Evolutionary conservation across 208 protist genomes (phyloP), one percentile per base, ranked within the genome.

Genomic region (Acanthamoeba royreba): DNA sequence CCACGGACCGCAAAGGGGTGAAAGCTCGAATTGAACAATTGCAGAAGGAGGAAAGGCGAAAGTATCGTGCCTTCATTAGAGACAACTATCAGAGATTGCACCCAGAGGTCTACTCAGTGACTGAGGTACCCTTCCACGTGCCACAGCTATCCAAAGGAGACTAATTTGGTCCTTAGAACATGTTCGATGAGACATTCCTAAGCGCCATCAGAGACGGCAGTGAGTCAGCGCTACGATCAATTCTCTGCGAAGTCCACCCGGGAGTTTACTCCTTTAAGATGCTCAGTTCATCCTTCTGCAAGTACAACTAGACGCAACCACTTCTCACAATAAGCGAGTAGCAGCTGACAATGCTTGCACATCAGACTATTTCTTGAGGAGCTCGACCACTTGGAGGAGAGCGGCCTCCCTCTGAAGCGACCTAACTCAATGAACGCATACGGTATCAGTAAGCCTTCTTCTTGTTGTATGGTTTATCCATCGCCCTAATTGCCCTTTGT

Each of bases 391-490:
- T 35, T 88, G 43, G 79, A 88, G 42, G 5, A 88, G 31, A 63
- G 47, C n/a, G 79, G 79, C 31, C 79, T 88, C 15, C 17, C 79
- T 1, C 33, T 88, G 49, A 88, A 88, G 79, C 43, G 79, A 31
- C 79, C 79, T 7, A 88, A 88, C 49, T 88, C 79, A 3, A 88
- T 88, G 79, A 88, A 88, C 35, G 1, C 43, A 4, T 88, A 88
- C 28, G 79, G 79, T 88, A 33, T 31, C 52, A 28, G 43, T 19
- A 38, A 3, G 4, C 40, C 69, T 81, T 28, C 69, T 49, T 33
- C 40, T 53, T 17, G 11, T 31, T 43, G 4, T 25, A 4, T 25
- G 9, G 17, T 53, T 53, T 11, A 8, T 15, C 46, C 11, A 15
- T 46, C 2, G n/a, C 2, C 9, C 15, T 33, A 11, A 42, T 40